Conservation (phyloP, 768 basidiomycete species). For the Tylopilus sp. region DNA sequence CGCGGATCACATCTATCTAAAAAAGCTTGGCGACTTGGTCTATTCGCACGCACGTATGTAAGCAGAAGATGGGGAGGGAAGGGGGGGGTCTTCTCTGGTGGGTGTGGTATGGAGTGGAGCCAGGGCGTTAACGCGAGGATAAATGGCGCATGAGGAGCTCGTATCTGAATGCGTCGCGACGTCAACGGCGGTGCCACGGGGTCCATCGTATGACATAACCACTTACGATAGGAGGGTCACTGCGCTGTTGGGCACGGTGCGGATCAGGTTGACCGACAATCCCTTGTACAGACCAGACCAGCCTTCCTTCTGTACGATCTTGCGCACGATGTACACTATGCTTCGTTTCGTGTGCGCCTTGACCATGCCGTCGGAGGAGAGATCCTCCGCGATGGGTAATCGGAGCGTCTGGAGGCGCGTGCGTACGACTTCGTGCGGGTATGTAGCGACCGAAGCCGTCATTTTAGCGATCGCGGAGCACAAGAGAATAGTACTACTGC, state of each 20-base stretch:
- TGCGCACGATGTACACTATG: slow-evolving; percentile 67
- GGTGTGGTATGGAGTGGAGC: too few species aligned
- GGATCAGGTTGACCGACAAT: slow-evolving; percentile 86
- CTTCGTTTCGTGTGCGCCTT: slow-evolving; percentile 55
- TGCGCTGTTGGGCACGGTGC: slow-evolving; percentile 95
- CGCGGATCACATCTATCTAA: too few species aligned
- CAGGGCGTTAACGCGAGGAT: slow-evolving; percentile 14
- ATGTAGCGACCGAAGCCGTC: slow-evolving; percentile 92
- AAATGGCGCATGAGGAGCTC: slow-evolving; percentile 34
- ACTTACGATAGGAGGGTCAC: slow-evolving; percentile 75
- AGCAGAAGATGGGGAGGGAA: too few species aligned
- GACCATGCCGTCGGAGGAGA: slow-evolving; percentile 61
- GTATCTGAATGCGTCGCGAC: slow-evolving; percentile 17
- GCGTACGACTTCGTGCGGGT: slow-evolving; percentile 98
- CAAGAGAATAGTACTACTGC: slow-evolving; percentile 60
- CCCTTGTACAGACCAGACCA: slow-evolving; percentile 92
- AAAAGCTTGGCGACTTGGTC: too few species aligned
- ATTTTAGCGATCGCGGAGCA: slow-evolving; percentile 96
- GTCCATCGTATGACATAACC: not conserved
- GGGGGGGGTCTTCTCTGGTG: slow-evolving; percentile 9
- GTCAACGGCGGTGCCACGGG: not conserved
- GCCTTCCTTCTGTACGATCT: slow-evolving; percentile 78
- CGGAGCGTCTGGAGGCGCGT: slow-evolving; percentile 91
- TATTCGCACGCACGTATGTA: too few species aligned
- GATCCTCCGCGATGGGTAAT: slow-evolving; percentile 56